Percentiles rank a stretch among this genome's conserved stretches.
Evolutionary conservation across 1,284 basidiomycete genomes (phyloP).

Genomic region (Cerrena zonata): DNA sequence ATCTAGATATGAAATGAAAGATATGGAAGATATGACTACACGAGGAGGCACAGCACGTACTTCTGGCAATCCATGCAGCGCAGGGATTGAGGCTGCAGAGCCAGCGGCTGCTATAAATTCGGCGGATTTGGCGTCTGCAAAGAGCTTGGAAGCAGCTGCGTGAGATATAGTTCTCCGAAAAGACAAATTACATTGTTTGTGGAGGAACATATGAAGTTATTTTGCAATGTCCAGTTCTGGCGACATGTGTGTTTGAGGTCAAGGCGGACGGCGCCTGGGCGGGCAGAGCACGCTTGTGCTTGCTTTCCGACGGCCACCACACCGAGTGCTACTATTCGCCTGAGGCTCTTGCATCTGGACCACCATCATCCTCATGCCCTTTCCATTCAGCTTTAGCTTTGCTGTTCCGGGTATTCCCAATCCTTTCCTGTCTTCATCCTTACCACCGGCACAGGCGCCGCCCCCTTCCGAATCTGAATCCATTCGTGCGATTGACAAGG

Average conservation of each 20-base stretch:
- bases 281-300: neutral
- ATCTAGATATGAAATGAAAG: slow-evolving; percentile 18
- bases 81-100: slow-evolving; percentile 36
- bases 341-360: neutral
- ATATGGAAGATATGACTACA: no score
- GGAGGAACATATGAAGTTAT: neutral
- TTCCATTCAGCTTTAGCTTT: slow-evolving; percentile 64
- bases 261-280: neutral
- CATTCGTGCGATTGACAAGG: slow-evolving; percentile 22
- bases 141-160: slow-evolving; percentile 14
- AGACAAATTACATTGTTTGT: neutral
- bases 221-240: neutral
- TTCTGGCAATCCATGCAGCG: slow-evolving; percentile 45
- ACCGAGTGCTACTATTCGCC: neutral
- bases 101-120: slow-evolving; percentile 42
- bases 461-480: neutral
- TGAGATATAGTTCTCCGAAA: neutral
- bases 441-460: slow-evolving; percentile 14
- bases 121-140: slow-evolving; percentile 34
- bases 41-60: slow-evolving; percentile 24
- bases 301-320: neutral
- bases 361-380: slow-evolving; percentile 35
- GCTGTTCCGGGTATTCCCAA: slow-evolving; percentile 58
- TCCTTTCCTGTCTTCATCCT: slow-evolving; percentile 42
- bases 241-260: neutral